Evolutionary conservation across 2,329 filamentous ascomycete genomes (phyloP).

Genomic region (Nemania serpens): DNA sequence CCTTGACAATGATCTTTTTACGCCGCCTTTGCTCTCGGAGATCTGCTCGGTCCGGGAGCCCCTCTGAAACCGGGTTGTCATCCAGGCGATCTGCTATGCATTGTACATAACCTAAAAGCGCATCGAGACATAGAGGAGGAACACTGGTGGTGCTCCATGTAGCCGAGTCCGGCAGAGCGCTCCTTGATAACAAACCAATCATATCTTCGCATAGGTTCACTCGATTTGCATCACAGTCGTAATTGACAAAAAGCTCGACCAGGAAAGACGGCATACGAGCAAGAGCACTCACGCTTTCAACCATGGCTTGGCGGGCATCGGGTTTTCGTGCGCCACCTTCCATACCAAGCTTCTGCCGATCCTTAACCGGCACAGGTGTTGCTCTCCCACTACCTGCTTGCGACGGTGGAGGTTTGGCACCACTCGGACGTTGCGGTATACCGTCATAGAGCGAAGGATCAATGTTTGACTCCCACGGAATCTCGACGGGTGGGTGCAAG

Average conservation of each 20-base stretch:
- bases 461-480: slow-evolving; percentile 87
- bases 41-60: slow-evolving; percentile 66
- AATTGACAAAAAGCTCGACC: slow-evolving; percentile 95
- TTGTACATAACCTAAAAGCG: slow-evolving; percentile 86
- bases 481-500: slow-evolving; percentile 90
- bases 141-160: slow-evolving; percentile 99
- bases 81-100: slow-evolving; percentile 87
- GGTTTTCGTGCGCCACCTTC: slow-evolving; percentile 92
- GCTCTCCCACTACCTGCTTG: slow-evolving; percentile 78
- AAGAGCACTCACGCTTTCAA: slow-evolving; percentile 91
- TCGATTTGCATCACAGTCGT: slow-evolving; percentile 92
- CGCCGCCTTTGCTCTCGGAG: slow-evolving; percentile 74
- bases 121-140: slow-evolving; percentile 90
- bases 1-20: slow-evolving; percentile 88
- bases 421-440: slow-evolving; percentile 86
- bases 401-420: slow-evolving; percentile 77
- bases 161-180: slow-evolving; percentile 94
- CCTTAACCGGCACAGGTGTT: slow-evolving; percentile 89
- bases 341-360: slow-evolving; percentile 88
- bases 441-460: slow-evolving; percentile 91
- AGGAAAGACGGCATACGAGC: slow-evolving; percentile 93
- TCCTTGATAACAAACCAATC: slow-evolving; percentile 88
- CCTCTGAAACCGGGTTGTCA: slow-evolving; percentile 65
- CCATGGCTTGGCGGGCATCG: slow-evolving; percentile 96
- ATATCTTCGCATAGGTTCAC: slow-evolving; percentile 94